A percentile compares a stretch with the other conserved stretches of the same genome.
These are phyloP conservation scores for Entoloma clypeatum DNA, from an alignment of 1,284 basidiomycete genomes.

Conservation along the genomic window DNA sequence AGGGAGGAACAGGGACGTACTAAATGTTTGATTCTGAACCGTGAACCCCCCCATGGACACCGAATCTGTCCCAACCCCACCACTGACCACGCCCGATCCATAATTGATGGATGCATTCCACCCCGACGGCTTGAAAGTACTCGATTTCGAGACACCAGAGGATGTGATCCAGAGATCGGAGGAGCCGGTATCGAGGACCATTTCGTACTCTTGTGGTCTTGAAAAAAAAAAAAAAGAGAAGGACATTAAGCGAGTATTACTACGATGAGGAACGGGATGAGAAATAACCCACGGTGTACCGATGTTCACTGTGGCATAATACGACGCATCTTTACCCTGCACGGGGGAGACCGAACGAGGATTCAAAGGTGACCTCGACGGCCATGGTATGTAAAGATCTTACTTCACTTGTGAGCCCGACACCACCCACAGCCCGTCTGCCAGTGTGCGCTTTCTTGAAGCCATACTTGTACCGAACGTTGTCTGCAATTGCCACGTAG, in stretches of 20 bases:
- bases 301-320: constrained; percentile 41
- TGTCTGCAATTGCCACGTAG: constrained; percentile 29
- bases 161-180: constrained; percentile 79
- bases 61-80: constrained; percentile 41
- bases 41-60: constrained; percentile 51
- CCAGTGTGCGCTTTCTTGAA: constrained; percentile 18
- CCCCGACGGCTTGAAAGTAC: constrained; percentile 30
- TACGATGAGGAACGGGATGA: too few relatives aligned
- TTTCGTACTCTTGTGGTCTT: constrained; percentile 44
- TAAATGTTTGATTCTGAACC: constrained; percentile 46
- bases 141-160: constrained; percentile 40
- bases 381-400: constrained; percentile 8
- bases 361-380: constrained; percentile 4
- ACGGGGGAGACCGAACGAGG: constrained; percentile 4
- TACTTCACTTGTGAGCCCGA: constrained; percentile 42
- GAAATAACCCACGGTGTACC: constrained; percentile 49
- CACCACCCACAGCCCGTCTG: constrained; percentile 20
- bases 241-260: too few relatives aligned
- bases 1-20: constrained; percentile 26
- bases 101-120: constrained; percentile 35
- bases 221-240: constrained; percentile 1
- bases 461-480: constrained; percentile 36
- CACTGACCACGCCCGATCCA: constrained; percentile 49
- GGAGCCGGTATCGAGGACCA: constrained; percentile 73
- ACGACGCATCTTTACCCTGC: constrained; percentile 42